Evolutionary conservation across 805 yeast genomes (phyloP), one percentile per base, ranked within the genome.

Genomic region (Isabelozyma gotoi): DNA sequence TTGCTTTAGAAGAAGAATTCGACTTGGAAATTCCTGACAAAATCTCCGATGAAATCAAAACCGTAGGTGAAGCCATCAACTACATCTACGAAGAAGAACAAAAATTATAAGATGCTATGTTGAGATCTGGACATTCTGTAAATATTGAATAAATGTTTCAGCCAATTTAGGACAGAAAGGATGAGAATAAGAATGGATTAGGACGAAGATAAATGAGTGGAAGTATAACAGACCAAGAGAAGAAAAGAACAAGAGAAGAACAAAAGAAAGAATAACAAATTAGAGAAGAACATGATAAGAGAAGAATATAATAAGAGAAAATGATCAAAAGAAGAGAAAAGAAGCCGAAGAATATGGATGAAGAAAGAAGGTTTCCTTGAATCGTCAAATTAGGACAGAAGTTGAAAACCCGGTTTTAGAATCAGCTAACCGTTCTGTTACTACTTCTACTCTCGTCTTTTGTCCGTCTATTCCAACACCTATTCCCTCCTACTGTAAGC

Each of bases 41-140:
- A 65, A 88, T 88, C 56, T 94, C 97, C 43, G 97, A 92, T 65
- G 91, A 86, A 63, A 84, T 94, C 67, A 89, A 86, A 74, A 88
- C 96, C 44, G 94, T 94, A 52, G 90, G 88, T 55, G 96, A 91
- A 73, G 96, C 97, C 47, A 80, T 91, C 50, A 89, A 90, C 59
- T 88, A 88, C 73, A 87, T 92, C 55, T 76, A 79, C 49, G 78
- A 83, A 55, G 86, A 85, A 67, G 77, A 71, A 61, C 70, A 64
- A 52, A 71, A 68, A 54, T 64, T 67, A 55, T 67, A 58, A 57
- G 46, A 33, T 24, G 29, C 12, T 24, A n/a, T n/a, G 29, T n/a
- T 24, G 29, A 24, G 29, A 29, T 5, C 38, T 39, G 14, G 10
- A 33, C 31, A 16, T 19, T 37, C 16, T 24, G 29, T 24, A 24